Conservation (phyloP, 345 rosid species). For the Eutrema heterophyllum region DNA sequence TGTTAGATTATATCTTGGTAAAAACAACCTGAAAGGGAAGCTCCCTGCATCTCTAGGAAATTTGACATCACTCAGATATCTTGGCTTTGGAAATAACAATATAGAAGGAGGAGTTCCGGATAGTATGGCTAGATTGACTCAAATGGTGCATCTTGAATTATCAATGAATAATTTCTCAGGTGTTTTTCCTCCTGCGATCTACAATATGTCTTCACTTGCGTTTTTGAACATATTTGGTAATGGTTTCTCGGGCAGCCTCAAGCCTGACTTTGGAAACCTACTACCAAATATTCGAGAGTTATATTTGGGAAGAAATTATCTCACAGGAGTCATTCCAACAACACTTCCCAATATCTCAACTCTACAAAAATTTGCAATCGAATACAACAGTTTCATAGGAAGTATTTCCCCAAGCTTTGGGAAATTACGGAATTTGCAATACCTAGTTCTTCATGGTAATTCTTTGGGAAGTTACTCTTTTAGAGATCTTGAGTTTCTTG, state of each 20-base stretch:
- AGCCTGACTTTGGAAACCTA: neutral
- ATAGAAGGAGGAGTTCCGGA: neutral
- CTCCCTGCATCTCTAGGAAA: constrained; percentile 7
- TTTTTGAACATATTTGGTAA: neutral
- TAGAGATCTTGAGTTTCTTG: constrained; percentile 12
- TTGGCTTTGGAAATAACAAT: neutral
- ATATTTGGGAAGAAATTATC: neutral
- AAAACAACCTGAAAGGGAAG: neutral
- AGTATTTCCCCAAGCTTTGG: neutral
- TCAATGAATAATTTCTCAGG: neutral
- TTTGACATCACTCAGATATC: neutral
- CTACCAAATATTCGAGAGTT: neutral
- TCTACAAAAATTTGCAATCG: neutral
- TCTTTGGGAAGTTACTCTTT: neutral
- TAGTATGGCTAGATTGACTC: neutral
- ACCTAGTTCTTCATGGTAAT: rapidly evolving
- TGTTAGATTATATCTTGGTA: no score
- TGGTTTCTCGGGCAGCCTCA: neutral
- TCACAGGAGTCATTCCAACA: neutral
- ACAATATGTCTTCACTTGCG: neutral
- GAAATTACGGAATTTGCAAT: neutral
- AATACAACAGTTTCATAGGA: neutral
- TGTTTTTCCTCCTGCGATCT: neutral
- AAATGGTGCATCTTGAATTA: neutral
- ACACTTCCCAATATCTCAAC: neutral